Percentiles rank a stretch among this genome's conserved stretches.
Conservation (phyloP, 106 monocot species). For the Dioscorea dumetorum region DNA sequence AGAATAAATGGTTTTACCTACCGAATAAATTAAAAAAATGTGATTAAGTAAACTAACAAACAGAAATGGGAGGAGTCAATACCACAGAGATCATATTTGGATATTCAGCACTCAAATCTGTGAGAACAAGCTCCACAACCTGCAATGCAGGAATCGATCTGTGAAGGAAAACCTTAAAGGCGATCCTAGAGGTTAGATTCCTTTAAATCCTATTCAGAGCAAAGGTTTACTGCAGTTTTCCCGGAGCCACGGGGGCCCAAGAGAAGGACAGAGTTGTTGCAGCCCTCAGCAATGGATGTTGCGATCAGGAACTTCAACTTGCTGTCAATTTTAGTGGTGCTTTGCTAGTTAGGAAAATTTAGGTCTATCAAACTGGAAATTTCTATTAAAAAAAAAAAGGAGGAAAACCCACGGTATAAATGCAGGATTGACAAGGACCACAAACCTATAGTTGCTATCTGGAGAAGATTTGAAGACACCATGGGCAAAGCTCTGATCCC, state of each 20-base stretch:
- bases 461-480: slow-evolving; percentile 49
- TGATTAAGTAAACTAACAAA: not conserved
- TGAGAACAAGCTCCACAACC: slow-evolving; percentile 79
- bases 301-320: slow-evolving; percentile 77
- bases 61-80: slow-evolving; percentile 1
- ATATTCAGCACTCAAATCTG: slow-evolving; percentile 64
- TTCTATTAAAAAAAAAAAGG: not conserved
- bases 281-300: slow-evolving; percentile 59
- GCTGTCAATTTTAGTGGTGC: slow-evolving; percentile 15
- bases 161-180: not conserved
- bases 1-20: too few relatives aligned
- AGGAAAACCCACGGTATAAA: not conserved
- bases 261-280: slow-evolving; percentile 87
- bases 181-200: not conserved
- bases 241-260: slow-evolving; percentile 80
- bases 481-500: slow-evolving; percentile 47
- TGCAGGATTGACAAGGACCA: not conserved
- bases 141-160: slow-evolving; percentile 8
- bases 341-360: not conserved
- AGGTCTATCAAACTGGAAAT: not conserved
- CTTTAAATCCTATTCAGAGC: not conserved
- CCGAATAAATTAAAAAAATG: too few relatives aligned
- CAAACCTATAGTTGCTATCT: slow-evolving; percentile 72
- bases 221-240: slow-evolving; percentile 50
- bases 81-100: slow-evolving; percentile 73